Evolutionary conservation across 768 basidiomycete species (phyloP), one percentile per base, ranked within the genome.

Genomic region (Suillus tomentosus): DNA sequence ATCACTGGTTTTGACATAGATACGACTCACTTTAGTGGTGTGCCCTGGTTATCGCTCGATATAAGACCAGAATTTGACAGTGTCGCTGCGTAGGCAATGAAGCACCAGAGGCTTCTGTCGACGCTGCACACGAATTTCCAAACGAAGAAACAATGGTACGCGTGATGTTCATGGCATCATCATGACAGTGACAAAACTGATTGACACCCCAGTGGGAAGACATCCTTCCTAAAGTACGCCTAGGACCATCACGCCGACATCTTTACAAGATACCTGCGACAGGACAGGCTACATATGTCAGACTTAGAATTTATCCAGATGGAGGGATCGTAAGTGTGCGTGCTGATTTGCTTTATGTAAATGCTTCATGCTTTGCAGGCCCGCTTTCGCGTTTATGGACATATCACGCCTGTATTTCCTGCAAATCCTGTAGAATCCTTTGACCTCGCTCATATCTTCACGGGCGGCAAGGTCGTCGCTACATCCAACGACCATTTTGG

Each of bases 401-500:
- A 85, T 51, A 92, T 96, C 56, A 70, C 79, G 42, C 85, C 93
- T 1, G 80, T 89, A 34, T 83, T 85, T 64, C 89, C 91, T 42
- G 66, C 74, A 43, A 78, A 82, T 63, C 69, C 74, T 14, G 73
- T 76, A 34, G 80, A 77, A 27, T 67, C 82, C 1, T 91, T 96
- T 70, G 95, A 99, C 76, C 79, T 99, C 50, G 95, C 95, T 0
- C 90, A 94, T 77, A 93, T 96, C 27, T 91, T 95, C 69, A 85
- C 92, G 24, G 95, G 95, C 9, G 97, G 93, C 22, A 84, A 86
- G 2, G 91, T 96, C 59, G 87, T 95, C 37, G 85, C 82, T 62
- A 89, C 88, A 22, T 96, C 94, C 42, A 94, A 99, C 77, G 94
- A 98, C 73, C 96, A 99, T 78, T 99, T 92, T 70, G 96, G 95